Conservation (phyloP, 2,329 filamentous ascomycete genomes). For the Chaetothyriales sp. region DNA sequence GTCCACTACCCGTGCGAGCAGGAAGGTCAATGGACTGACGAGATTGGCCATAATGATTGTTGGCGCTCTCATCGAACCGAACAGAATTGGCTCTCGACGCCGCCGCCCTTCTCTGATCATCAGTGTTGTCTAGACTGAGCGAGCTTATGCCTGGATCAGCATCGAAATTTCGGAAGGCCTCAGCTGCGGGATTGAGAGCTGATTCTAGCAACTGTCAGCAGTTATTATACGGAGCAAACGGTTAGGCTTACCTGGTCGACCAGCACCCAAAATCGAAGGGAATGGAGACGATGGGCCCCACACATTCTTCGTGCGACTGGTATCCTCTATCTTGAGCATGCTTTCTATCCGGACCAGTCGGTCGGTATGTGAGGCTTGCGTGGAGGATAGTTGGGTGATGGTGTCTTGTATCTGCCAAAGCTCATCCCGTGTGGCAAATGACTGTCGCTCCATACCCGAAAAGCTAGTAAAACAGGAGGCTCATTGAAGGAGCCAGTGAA, state of each 20-base stretch:
- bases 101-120: constrained; percentile 61
- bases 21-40: constrained; percentile 75
- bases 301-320: constrained; percentile 59
- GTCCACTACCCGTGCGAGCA: constrained; percentile 59
- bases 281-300: constrained; percentile 80
- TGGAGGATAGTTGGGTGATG: constrained; percentile 44
- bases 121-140: constrained; percentile 69
- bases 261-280: constrained; percentile 66
- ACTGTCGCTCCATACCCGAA: constrained; percentile 1
- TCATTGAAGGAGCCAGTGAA: not conserved
- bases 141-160: constrained; percentile 65
- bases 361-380: constrained; percentile 46
- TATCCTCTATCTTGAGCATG: constrained; percentile 40
- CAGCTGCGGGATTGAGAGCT: constrained; percentile 60
- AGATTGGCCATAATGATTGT: constrained; percentile 79
- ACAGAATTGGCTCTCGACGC: constrained; percentile 92
- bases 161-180: constrained; percentile 81
- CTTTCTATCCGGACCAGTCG: constrained; percentile 47
- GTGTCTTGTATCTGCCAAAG: constrained; percentile 50
- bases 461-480: not conserved
- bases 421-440: constrained; percentile 48
- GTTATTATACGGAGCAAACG: not conserved
- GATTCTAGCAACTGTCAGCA: constrained; percentile 43
- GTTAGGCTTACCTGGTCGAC: constrained; percentile 61
- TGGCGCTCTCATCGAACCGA: constrained; percentile 87